These are phyloP conservation scores for Cryphonectria parasitica DNA, from an alignment of 2,329 filamentous ascomycete genomes.

Conservation along the genomic window DNA sequence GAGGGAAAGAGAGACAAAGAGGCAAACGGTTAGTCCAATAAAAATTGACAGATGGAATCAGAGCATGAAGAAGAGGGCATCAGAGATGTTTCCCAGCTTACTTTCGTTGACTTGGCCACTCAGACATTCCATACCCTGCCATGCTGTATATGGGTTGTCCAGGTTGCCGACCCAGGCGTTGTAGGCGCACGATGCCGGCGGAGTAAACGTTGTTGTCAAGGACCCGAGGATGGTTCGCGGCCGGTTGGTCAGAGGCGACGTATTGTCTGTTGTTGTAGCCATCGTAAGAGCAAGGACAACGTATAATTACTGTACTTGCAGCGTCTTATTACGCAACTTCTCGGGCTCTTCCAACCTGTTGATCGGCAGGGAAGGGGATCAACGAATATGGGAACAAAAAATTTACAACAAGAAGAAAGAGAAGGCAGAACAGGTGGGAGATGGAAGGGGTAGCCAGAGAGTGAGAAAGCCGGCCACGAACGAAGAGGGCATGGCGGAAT, in stretches of 20 bases:
- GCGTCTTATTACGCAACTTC: not conserved
- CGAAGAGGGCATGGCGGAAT: not conserved
- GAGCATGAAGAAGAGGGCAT: not conserved
- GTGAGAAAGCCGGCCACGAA: not conserved
- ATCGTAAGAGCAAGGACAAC: not conserved
- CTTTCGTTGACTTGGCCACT: not conserved
- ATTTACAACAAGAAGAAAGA: not conserved
- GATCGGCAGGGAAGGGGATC: not conserved
- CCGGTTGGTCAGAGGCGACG: not conserved
- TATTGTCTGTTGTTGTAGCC: not conserved
- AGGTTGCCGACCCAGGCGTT: slow-evolving; percentile 7
- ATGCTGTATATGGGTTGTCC: slow-evolving; percentile 13
- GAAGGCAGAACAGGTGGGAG: not conserved
- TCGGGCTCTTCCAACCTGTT: not conserved
- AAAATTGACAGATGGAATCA: no score
- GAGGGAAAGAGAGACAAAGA: not conserved
- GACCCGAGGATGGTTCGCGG: slow-evolving; percentile 17
- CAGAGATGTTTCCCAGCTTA: not conserved
- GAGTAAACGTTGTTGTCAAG: slow-evolving; percentile 14
- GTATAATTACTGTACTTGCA: not conserved
- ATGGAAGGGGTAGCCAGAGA: not conserved
- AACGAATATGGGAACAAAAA: not conserved
- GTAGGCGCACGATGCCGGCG: slow-evolving; percentile 10
- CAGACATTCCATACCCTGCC: not conserved
- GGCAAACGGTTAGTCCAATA: not conserved